Evolutionary conservation across 768 basidiomycete species (phyloP).

Genomic region (Lactifluus subvellereus): DNA sequence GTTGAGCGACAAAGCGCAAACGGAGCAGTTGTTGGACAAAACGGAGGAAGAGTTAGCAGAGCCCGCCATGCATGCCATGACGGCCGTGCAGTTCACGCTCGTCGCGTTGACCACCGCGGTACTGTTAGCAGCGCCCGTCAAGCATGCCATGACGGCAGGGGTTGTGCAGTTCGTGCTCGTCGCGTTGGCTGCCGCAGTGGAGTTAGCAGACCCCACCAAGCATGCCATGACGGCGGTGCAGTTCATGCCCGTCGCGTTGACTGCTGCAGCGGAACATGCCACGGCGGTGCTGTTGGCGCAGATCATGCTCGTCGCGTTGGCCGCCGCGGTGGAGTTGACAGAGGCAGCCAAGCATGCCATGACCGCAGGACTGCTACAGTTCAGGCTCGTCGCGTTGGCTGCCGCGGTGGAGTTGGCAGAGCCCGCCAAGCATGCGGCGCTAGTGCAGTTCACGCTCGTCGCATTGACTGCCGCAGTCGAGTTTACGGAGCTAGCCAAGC

Average conservation of each 20-base stretch:
- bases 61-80: too few relatives aligned
- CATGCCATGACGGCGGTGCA: not conserved
- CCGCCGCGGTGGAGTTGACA: not conserved
- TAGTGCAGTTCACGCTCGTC: not conserved
- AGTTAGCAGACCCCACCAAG: not conserved
- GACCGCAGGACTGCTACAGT: not conserved
- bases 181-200: not conserved
- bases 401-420: not conserved
- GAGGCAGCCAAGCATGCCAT: not conserved
- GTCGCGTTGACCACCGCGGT: not conserved
- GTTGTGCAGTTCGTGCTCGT: not conserved
- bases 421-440: not conserved
- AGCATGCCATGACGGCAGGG: too few relatives aligned
- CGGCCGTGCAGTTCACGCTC: not conserved
- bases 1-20: not conserved
- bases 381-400: not conserved
- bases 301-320: not conserved
- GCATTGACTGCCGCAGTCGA: not conserved
- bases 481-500: not conserved
- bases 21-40: not conserved
- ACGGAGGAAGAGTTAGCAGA: not conserved
- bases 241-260: not conserved
- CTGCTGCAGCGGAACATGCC: too few relatives aligned
- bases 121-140: not conserved
- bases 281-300: too few relatives aligned